Percentiles rank a stretch among this genome's conserved stretches.
phyloP scores from a whole-genome alignment of 768 basidiomycete genomes.

The Coprinopsis marcescibilis region DNA sequence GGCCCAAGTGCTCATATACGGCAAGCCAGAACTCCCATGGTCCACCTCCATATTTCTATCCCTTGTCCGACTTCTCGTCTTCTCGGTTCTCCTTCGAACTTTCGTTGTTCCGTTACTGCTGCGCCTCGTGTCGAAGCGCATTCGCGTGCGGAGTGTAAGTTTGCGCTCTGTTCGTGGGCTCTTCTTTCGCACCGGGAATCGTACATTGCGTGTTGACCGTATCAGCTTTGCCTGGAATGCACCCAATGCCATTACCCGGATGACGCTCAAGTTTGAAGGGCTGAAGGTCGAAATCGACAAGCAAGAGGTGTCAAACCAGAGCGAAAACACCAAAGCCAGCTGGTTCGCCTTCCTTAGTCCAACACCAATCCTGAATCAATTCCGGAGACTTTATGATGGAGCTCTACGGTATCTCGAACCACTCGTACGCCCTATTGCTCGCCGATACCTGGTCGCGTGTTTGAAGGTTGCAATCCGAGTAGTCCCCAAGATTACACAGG shows the following conservation, averaged over 20 bases:
- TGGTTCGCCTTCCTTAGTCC: conserved; percentile 40
- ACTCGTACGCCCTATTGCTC: conserved; percentile 54
- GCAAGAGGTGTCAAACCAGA: conserved; percentile 18
- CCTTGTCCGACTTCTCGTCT: conserved; percentile 43
- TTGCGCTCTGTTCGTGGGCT: conserved; percentile 73
- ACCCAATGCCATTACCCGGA: conserved; percentile 43
- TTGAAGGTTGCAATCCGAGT: conserved; percentile 57
- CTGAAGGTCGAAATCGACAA: conserved; percentile 47
- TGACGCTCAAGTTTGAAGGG: conserved; percentile 62
- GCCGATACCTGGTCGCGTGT: conserved; percentile 44
- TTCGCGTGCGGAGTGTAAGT: conserved; percentile 70
- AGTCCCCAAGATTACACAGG: conserved; percentile 64
- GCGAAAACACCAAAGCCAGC: conserved; percentile 23
- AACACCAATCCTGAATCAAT: conserved; percentile 35
- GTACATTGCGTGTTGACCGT: conserved; percentile 60
- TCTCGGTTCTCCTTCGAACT: conserved; percentile 57
- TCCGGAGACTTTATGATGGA: conserved; percentile 36
- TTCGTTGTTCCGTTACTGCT: conserved; percentile 65
- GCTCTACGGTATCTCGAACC: conserved; percentile 59
- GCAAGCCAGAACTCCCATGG: conserved; percentile 25
- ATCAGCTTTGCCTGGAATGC: conserved; percentile 56
- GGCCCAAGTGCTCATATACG: conserved; percentile 25
- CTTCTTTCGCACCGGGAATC: conserved; percentile 52
- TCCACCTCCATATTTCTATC: conserved; percentile 42
- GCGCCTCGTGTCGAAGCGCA: conserved; percentile 50